phyloP scores from a whole-genome alignment of 495 filamentous ascomycete genomes.

The Glonium stellatum region DNA sequence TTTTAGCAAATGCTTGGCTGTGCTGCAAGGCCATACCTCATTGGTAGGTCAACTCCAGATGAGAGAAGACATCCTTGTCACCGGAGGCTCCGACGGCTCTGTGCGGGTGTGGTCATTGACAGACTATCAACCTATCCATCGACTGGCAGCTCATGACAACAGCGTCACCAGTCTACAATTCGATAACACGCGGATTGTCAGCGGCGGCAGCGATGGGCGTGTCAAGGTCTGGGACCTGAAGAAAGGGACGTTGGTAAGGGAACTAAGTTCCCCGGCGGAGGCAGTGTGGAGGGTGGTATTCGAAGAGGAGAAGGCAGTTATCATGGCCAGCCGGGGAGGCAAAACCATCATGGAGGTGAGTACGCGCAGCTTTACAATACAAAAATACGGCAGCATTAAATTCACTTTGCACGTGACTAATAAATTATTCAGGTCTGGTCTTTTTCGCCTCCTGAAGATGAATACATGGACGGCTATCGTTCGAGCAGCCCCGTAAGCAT shows the following conservation, averaged over 20 bases:
- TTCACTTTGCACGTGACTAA: constrained; percentile 15
- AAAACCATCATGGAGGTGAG: constrained; percentile 95
- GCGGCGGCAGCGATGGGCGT: constrained; percentile 88
- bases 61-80: constrained; percentile 87
- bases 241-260: constrained; percentile 81
- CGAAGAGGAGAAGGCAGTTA: constrained; percentile 95
- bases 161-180: constrained; percentile 96
- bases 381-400: not conserved
- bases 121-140: constrained; percentile 81
- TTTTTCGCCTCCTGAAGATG: constrained; percentile 77
- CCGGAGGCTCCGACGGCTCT: constrained; percentile 90
- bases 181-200: constrained; percentile 88
- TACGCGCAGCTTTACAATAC: not conserved
- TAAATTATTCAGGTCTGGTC: constrained; percentile 64
- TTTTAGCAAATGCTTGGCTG: constrained; percentile 69
- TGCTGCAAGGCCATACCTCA: constrained; percentile 93
- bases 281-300: constrained; percentile 97
- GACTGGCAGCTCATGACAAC: constrained; percentile 95
- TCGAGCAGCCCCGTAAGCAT: constrained; percentile 30
- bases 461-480: constrained; percentile 20
- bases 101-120: constrained; percentile 92
- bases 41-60: constrained; percentile 97
- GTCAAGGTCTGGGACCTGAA: constrained; percentile 97
- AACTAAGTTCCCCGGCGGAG: constrained; percentile 82
- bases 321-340: constrained; percentile 76